Evolutionary conservation across 495 filamentous ascomycete species (phyloP), one percentile per base, ranked within the genome.

Genomic region (Neurospora sp.): DNA sequence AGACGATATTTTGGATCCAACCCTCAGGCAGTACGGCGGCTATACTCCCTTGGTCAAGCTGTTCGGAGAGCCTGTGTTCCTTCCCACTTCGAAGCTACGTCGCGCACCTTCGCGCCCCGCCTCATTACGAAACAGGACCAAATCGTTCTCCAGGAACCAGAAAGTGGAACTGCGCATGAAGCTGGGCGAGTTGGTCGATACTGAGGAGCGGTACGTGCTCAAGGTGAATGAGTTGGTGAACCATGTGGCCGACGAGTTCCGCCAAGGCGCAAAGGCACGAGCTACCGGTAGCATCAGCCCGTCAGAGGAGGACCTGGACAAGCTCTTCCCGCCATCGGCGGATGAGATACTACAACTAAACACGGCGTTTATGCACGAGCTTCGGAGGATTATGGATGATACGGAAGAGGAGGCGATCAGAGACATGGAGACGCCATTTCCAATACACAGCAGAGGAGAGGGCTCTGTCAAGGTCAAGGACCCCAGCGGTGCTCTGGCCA

Each of bases 171-270:
- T 98, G 72, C 90, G 94, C 71, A 89, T 93, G 75, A 94, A 97
- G 78, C 91, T 99, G 90, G 92, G 90, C 75, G 96, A 99, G 80
- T 79, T 98, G 73, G 88, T 97, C 37, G 93, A 97, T 77, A 99
- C 96, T 0, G 96, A 99, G 82, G 93, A 95, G 78, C 90, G 93
- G 77, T 99, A 98, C 82, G 93, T 98, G 40, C 84, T 86, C 78
- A 97, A 97, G 78, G 77, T 98, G 42, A 89, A 92, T 75, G 91
- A 94, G 66, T 84, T 99, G 69, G 90, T 96, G 60, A 90, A 92
- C 71, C 89, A 89, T 74, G 87, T 97, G 20, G 87, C 88, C 27
- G 87, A 89, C 71, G 92, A 95, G 71, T 94, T 92, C 78, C 90
- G 90, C 41, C 80, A 87, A 75, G 92, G 89, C 72, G 90, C 91